Evolutionary conservation across 2,329 filamentous ascomycete genomes (phyloP), one percentile per base, ranked within the genome.

Genomic region (Xylaria sp.): DNA sequence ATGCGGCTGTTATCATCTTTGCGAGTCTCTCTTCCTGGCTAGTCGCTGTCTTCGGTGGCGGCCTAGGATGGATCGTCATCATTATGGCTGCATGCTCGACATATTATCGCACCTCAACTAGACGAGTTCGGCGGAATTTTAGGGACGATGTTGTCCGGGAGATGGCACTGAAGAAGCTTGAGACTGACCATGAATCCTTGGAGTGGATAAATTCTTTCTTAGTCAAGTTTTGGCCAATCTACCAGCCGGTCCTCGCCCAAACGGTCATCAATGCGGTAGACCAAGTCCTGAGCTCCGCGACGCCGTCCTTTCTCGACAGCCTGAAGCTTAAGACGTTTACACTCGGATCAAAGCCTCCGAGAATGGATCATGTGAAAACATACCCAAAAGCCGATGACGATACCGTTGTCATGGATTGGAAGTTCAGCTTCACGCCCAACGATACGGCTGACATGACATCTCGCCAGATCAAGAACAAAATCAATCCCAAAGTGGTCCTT

Each of bases 151-250:
- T 99, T 73, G 91, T 91, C 69, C 91, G 96, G 63, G 94, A 98
- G 80, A 87, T 98, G 85, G 91, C 92, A 13, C 92, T 98, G 81
- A 91, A 91, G 80, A 92, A 88, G 76, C 84, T 99, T 63, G 96
- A 98, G 75, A 96, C 90, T 9, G 96, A 99, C 75, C 90, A 90
- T 29, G 96, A 99, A 82, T 96, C 92, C 65, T 85, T 99, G 58
- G 96, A 99, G 81, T 99, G 96, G 96, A 98, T 99, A 81, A 99
- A 99, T 85, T 97, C 93, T 75, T 99, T 99, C 83, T 80, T 99
- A 75, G 90, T 97, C 82, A 99, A 99, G 80, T 99, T 99, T 83
- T 99, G 96, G 96, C 96, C 96, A 70, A 99, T 99, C 77, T 98
- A 97, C 79, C 93, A 96, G 64, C 96, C 96, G 0, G 93, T 98